Percentiles rank a stretch among this genome's conserved stretches.
Conservation (phyloP, 2,329 filamentous ascomycete species). For the Botryosphaeria dothidea region DNA sequence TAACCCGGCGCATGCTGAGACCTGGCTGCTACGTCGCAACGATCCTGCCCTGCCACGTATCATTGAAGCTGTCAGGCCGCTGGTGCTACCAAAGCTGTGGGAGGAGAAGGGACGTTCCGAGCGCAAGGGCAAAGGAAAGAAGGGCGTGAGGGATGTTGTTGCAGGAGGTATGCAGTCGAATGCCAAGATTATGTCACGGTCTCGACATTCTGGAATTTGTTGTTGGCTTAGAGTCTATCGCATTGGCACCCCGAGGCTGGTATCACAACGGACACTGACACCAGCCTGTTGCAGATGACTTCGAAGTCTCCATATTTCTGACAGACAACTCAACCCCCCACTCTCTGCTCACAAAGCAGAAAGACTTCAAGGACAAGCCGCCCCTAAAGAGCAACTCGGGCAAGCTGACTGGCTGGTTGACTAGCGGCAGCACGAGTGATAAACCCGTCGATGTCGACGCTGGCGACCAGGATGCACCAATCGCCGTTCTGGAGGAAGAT, state of each 20-base stretch:
- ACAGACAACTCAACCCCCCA: conserved; percentile 78
- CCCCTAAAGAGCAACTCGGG: conserved; percentile 47
- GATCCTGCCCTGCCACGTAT: conserved; percentile 77
- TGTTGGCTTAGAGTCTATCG: background rate
- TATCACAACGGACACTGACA: background rate
- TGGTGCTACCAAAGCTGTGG: conserved; percentile 85
- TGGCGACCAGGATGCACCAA: conserved; percentile 45
- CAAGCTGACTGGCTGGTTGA: conserved; percentile 50
- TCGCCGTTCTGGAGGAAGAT: conserved; percentile 52
- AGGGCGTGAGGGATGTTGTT: conserved; percentile 87
- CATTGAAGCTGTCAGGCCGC: conserved; percentile 79
- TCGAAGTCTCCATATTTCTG: conserved; percentile 92
- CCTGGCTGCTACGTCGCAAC: conserved; percentile 79
- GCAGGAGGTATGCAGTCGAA: conserved; percentile 61
- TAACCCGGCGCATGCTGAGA: conserved; percentile 77
- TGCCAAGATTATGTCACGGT: background rate
- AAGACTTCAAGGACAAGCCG: conserved; percentile 58
- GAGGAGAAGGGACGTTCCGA: conserved; percentile 71
- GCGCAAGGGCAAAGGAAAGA: conserved; percentile 63
- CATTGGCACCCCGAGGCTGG: background rate
- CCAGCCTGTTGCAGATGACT: conserved; percentile 70
- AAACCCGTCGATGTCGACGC: conserved; percentile 45
- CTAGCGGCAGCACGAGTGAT: conserved; percentile 38
- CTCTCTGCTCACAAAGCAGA: conserved; percentile 82
- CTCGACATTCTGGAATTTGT: background rate